Evolutionary conservation across 345 rosid species (phyloP).

Genomic region (Hibiscus tridactylites): DNA sequence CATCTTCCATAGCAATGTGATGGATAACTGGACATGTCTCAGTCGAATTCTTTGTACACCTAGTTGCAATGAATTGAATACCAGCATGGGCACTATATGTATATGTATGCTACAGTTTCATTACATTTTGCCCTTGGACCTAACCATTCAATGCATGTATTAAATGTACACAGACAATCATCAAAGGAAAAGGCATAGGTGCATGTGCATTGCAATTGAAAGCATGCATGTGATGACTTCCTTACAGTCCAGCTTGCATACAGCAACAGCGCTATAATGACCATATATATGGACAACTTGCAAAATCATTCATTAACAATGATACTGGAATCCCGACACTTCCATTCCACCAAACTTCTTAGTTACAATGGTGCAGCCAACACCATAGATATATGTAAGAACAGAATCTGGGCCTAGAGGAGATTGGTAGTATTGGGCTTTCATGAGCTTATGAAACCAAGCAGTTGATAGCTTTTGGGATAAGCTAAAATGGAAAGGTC

Average conservation of each 20-base stretch:
- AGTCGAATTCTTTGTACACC: not conserved
- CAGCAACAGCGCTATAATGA: not conserved
- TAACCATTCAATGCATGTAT: not conserved
- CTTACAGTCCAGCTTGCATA: not conserved
- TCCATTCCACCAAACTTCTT: too few species aligned
- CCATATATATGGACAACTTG: not conserved
- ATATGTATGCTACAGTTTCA: not conserved
- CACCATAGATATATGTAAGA: constrained; percentile 36
- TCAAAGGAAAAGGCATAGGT: not conserved
- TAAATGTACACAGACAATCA: not conserved
- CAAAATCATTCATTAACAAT: not conserved
- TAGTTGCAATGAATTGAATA: too few species aligned
- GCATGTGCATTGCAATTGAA: not conserved
- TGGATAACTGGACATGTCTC: not conserved
- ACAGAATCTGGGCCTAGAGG: constrained; percentile 44
- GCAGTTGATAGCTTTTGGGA: not conserved
- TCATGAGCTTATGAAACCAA: not conserved
- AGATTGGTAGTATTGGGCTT: not conserved
- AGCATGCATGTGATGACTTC: not conserved
- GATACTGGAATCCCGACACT: too few species aligned
- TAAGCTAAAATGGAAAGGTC: not conserved
- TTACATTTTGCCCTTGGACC: not conserved
- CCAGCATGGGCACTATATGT: too few species aligned
- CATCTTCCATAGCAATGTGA: not conserved
- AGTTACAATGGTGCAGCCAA: constrained; percentile 36